phyloP scores from a whole-genome alignment of 208 protist genomes.

The Trypanosoma vivax region DNA sequence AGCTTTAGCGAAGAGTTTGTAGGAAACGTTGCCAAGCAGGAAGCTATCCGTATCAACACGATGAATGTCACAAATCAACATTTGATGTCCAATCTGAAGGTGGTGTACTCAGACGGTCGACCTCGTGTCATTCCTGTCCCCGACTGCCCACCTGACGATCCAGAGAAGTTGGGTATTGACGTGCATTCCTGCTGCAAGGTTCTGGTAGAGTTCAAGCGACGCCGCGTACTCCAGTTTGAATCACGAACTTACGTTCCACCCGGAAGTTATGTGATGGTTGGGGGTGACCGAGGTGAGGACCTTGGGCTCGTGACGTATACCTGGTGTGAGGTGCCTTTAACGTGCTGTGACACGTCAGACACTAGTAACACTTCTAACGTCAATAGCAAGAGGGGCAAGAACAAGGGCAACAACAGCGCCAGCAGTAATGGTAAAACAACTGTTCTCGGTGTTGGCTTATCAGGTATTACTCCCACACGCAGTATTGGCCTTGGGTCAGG shows the following conservation, averaged over 20 bases:
- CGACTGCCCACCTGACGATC: slow-evolving; percentile 36
- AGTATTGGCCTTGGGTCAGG: slow-evolving; percentile 72
- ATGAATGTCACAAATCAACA: slow-evolving; percentile 90
- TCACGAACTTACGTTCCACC: slow-evolving; percentile 62
- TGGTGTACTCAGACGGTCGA: slow-evolving; percentile 55
- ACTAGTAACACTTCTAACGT: slow-evolving; percentile 1
- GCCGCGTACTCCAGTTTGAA: slow-evolving; percentile 81
- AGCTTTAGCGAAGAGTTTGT: slow-evolving; percentile 3
- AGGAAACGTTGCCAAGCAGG: slow-evolving; percentile 13
- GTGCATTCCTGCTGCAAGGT: slow-evolving; percentile 59
- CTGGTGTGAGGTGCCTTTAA: slow-evolving; percentile 48
- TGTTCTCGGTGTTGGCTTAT: slow-evolving; percentile 53
- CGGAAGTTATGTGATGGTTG: slow-evolving; percentile 79
- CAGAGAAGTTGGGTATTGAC: slow-evolving; percentile 48
- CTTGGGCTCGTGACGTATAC: slow-evolving; percentile 79
- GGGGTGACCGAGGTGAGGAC: slow-evolving; percentile 85
- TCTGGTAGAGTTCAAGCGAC: slow-evolving; percentile 87
- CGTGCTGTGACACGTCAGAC: neutral
- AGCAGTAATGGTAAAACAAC: slow-evolving; percentile 6
- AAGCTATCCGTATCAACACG: slow-evolving; percentile 92
- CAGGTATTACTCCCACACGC: slow-evolving; percentile 44
- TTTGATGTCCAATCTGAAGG: slow-evolving; percentile 47
- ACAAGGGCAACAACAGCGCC: neutral
- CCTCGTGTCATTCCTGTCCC: slow-evolving; percentile 35
- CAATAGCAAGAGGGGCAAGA: too few species aligned